Evolutionary conservation across 768 basidiomycete genomes (phyloP), one percentile per base, ranked within the genome.

Genomic region (Exidia glandulosa): DNA sequence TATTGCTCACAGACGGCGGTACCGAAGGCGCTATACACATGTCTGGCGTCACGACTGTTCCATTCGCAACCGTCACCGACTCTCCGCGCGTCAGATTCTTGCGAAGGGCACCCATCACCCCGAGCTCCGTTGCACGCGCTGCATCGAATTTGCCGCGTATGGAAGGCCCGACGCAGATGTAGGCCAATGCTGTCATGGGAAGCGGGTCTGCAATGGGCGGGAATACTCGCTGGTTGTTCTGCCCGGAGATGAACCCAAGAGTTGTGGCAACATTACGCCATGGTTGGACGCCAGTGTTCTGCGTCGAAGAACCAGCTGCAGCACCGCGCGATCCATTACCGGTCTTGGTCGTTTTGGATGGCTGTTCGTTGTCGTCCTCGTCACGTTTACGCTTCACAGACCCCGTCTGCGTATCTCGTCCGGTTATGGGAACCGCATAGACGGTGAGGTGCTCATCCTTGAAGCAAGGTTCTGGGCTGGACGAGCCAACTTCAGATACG

Each of bases 81-180:
- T 86, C 74, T 9, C 94, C 93, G 57, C 70, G 79, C 3, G 83
- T 78, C n/a, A 95, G 72, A 57, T 69, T 72, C 1, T 75, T 78
- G n/a, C 89, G 77, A 10, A 82, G 60, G 4, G 78, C 79, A 0
- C 89, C 87, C 1, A 68, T 67, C 2, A 80, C 79, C 4, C 86
- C 85, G 2, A 93, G 75, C 48, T 74, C 79, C 9, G 75, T 66
- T 0, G 93, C 89, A 63, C 81, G 83, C 62, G 73, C 69, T 0
- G 71, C 83, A 62, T 93, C 79, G 67, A 97, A 95, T 70, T 88
- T 90, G 0, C 83, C 83, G 25, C 79, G 70, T 6, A 75, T 68
- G 13, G 64, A 63, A 0, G 81, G 78, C 1, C 79, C 81, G 2
- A 77, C 68, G 25, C 72, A 63, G 23, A 80, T 65, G 59, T 79